Evolutionary conservation across 331 rosid species (phyloP).

Genomic region (Prunus yedoensis): DNA sequence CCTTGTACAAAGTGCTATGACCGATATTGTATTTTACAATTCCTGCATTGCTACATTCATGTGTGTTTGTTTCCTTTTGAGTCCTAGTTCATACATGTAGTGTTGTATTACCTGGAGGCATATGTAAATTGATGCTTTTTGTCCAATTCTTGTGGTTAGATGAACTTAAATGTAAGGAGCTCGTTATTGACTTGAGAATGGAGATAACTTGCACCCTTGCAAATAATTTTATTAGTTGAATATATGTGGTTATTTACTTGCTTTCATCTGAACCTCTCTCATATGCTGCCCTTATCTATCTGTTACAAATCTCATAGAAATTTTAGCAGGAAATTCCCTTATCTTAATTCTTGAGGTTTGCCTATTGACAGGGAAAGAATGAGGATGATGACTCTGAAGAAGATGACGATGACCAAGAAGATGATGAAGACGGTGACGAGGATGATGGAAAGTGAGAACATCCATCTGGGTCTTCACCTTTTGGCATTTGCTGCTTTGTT

Average conservation of each 20-base stretch:
- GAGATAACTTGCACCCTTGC: neutral
- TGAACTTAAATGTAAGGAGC: neutral
- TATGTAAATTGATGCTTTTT: neutral
- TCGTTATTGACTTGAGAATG: too few species aligned
- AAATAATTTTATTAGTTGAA: neutral
- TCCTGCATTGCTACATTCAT: neutral
- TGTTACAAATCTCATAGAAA: neutral
- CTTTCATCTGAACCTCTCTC: neutral
- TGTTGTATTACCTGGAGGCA: neutral
- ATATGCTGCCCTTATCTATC: too few species aligned
- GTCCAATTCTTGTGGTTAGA: neutral
- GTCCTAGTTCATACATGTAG: neutral
- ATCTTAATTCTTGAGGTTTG: neutral
- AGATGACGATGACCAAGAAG: constrained; percentile 47
- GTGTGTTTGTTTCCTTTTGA: neutral
- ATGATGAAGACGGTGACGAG: constrained; percentile 51
- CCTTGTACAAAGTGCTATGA: neutral
- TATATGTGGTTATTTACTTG: neutral
- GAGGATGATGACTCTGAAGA: constrained; percentile 63
- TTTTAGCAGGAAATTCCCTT: neutral
- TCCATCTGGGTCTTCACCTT: constrained; percentile 9
- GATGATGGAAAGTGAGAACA: constrained; percentile 50
- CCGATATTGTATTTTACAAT: neutral
- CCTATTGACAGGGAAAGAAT: constrained; percentile 55
- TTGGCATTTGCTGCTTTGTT: constrained; percentile 26